phyloP scores from a whole-genome alignment of 2,329 filamentous ascomycete genomes.

The Clarireedia monteithiana region DNA sequence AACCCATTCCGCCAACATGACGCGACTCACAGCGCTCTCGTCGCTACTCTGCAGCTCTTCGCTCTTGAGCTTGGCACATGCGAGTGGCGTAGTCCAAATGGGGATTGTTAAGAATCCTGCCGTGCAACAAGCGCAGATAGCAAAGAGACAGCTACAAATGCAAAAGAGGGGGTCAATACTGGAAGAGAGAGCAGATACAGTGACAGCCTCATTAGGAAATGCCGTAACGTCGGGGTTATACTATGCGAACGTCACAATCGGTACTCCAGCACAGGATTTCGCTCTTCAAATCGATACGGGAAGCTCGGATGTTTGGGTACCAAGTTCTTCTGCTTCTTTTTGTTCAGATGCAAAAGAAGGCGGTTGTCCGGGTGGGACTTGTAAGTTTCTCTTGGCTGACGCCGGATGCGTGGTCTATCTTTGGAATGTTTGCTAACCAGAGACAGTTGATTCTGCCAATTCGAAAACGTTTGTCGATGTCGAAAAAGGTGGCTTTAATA shows the following conservation, averaged over 20 bases:
- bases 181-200: constrained; percentile 13
- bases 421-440: neutral
- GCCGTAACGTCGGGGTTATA: constrained; percentile 44
- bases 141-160: constrained; percentile 10
- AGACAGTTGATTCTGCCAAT: constrained; percentile 38
- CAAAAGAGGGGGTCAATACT: constrained; percentile 6
- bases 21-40: neutral
- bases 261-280: constrained; percentile 49
- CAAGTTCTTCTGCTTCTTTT: constrained; percentile 28
- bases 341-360: constrained; percentile 25
- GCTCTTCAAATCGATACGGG: constrained; percentile 54
- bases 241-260: constrained; percentile 44
- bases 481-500: constrained; percentile 41
- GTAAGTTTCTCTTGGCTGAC: constrained; percentile 31
- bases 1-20: neutral
- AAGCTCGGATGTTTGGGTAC: constrained; percentile 55
- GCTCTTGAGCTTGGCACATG: constrained; percentile 1
- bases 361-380: constrained; percentile 40
- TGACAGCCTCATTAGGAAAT: constrained; percentile 32
- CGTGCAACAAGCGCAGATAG: constrained; percentile 19
- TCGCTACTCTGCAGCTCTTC: constrained; percentile 2
- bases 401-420: neutral
- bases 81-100: constrained; percentile 14
- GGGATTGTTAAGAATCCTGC: constrained; percentile 17
- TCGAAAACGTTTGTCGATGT: constrained; percentile 44